Conservation (phyloP, 768 basidiomycete species). For the Gelatoporia subvermispora region DNA sequence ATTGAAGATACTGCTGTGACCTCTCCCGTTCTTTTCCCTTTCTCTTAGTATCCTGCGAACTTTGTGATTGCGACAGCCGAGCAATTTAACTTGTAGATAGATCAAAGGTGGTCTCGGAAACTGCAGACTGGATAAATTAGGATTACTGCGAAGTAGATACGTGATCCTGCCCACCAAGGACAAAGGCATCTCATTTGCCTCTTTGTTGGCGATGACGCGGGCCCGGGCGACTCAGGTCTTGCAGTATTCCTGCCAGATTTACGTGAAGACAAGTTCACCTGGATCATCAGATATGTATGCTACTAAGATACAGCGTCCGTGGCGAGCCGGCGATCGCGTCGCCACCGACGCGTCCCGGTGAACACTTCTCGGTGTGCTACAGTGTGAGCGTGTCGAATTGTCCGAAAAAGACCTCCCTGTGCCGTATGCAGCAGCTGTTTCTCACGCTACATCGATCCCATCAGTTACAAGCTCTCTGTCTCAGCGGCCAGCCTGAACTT, state of each 20-base stretch:
- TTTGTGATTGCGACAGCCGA: not conserved
- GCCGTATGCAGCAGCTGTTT: too few relatives aligned
- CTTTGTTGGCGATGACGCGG: conserved; percentile 16
- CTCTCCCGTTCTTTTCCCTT: conserved; percentile 17
- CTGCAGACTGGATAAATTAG: conserved; percentile 6
- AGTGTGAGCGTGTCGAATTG: too few relatives aligned
- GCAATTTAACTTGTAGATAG: conserved; percentile 9
- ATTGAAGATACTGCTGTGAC: not conserved
- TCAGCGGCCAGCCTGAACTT: too few relatives aligned
- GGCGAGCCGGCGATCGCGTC: too few relatives aligned
- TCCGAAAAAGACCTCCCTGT: too few relatives aligned
- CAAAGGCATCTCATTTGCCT: conserved; percentile 16
- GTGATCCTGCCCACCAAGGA: conserved; percentile 16
- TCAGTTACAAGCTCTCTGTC: too few relatives aligned
- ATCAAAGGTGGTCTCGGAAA: conserved; percentile 19
- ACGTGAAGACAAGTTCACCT: conserved; percentile 5
- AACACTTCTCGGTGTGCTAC: too few relatives aligned
- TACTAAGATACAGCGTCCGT: too few relatives aligned
- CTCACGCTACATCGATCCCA: too few relatives aligned
- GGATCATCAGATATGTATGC: too few relatives aligned
- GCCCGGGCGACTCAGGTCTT: not conserved
- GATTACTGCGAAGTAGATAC: not conserved
- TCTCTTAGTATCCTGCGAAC: conserved; percentile 12
- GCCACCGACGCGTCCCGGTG: too few relatives aligned
- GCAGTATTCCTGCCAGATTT: conserved; percentile 1